phyloP scores from a whole-genome alignment of 140 eudicot species.

The Senecio squalidus region DNA sequence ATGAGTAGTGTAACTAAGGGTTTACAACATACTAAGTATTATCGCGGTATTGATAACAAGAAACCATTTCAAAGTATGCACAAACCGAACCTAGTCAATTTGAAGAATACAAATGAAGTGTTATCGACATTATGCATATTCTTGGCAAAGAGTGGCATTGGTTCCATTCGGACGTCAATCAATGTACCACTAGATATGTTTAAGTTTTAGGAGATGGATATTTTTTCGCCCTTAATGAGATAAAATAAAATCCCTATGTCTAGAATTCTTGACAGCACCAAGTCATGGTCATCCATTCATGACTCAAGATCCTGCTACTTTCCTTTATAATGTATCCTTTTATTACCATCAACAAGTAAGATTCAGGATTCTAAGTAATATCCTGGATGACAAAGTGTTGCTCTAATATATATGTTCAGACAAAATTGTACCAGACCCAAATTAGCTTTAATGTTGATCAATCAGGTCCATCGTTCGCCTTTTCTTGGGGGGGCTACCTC shows the following conservation, averaged over 20 bases:
- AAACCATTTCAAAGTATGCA: too few relatives aligned
- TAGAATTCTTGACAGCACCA: conserved; percentile 21
- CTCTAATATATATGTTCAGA: conserved; percentile 11
- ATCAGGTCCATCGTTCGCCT: conserved; percentile 13
- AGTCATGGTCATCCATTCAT: conserved; percentile 15
- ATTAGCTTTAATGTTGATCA: conserved; percentile 28
- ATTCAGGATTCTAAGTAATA: conserved; percentile 15
- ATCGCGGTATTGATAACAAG: too few relatives aligned
- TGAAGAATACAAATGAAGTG: background rate
- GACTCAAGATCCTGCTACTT: conserved; percentile 8
- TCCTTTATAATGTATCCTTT: conserved; percentile 21
- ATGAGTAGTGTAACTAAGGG: too few relatives aligned
- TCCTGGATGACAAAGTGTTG: conserved; percentile 27
- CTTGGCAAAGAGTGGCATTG: background rate
- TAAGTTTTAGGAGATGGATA: background rate
- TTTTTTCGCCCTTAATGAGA: background rate
- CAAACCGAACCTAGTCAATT: background rate
- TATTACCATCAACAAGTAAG: conserved; percentile 18
- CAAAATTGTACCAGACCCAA: conserved; percentile 26
- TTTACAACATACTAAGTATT: too few relatives aligned
- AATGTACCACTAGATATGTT: background rate
- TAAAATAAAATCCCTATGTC: conserved; percentile 6
- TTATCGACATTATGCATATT: background rate
- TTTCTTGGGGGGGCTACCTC: conserved; percentile 6
- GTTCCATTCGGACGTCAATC: background rate